phyloP scores from a whole-genome alignment of 129 eudicot genomes.

The Rutidosis leptorrhynchoides region DNA sequence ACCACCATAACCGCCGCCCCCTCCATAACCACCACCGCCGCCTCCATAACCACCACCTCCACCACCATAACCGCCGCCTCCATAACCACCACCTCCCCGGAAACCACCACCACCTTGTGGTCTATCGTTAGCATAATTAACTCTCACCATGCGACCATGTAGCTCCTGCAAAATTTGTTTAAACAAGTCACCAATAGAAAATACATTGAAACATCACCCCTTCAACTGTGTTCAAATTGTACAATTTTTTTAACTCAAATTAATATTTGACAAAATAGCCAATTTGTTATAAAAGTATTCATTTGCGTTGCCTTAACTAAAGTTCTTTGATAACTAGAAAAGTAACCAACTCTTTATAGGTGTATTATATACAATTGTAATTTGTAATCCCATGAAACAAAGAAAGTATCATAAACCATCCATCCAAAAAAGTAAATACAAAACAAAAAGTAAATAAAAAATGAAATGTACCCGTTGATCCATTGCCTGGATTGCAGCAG shows the following conservation, averaged over 20 bases:
- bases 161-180: conserved; percentile 52
- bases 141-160: conserved; percentile 67
- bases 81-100: conserved; percentile 27
- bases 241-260: background rate
- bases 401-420: background rate
- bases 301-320: background rate
- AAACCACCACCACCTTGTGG: conserved; percentile 46
- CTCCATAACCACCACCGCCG: conserved; percentile 10
- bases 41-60: too few species aligned
- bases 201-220: background rate
- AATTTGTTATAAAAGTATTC: background rate
- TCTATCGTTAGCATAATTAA: conserved; percentile 69
- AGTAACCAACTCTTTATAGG: background rate
- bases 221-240: background rate
- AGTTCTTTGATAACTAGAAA: background rate
- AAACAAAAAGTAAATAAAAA: background rate
- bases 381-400: background rate
- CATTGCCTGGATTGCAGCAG: conserved; percentile 85
- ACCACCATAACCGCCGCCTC: conserved; percentile 23
- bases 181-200: background rate
- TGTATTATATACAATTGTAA: too few species aligned
- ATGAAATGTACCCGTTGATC: conserved; percentile 81
- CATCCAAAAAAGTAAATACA: background rate
- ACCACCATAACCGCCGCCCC: conserved; percentile 17
- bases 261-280: background rate